Percentiles rank a stretch among this genome's conserved stretches.
Evolutionary conservation across 208 protist genomes (phyloP).

Genomic region (Acanthamoeba rhysodes): DNA sequence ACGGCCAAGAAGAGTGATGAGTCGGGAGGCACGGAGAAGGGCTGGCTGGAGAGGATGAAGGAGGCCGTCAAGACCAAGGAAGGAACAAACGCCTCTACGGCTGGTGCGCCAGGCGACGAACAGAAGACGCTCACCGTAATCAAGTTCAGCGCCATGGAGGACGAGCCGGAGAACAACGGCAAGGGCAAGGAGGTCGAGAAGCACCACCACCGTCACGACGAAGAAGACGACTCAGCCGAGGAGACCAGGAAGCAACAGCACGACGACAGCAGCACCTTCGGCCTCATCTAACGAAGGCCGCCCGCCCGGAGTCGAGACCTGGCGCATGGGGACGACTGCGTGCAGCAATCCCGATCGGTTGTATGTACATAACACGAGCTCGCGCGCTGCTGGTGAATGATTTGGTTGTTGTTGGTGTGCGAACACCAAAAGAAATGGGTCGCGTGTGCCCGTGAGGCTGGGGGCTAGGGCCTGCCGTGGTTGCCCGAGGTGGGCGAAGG

Average conservation of each 20-base stretch:
- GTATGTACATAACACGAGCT: too few relatives aligned
- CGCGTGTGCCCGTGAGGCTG: too few relatives aligned
- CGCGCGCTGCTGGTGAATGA: too few relatives aligned
- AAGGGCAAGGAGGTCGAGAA: slow-evolving; percentile 32
- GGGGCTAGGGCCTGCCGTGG: too few relatives aligned
- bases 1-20: neutral
- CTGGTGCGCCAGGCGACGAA: neutral
- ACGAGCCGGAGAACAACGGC: neutral
- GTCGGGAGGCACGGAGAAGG: neutral
- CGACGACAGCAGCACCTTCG: neutral
- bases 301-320: too few relatives aligned
- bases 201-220: neutral
- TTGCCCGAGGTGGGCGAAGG: too few relatives aligned
- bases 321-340: too few relatives aligned
- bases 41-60: slow-evolving; percentile 58
- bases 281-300: neutral
- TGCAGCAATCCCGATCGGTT: too few relatives aligned
- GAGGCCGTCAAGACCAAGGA: slow-evolving; percentile 14
- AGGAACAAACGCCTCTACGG: neutral
- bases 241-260: slow-evolving; percentile 5
- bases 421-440: too few relatives aligned
- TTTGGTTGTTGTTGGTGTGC: too few relatives aligned
- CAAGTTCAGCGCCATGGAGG: slow-evolving; percentile 55
- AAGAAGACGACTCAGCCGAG: neutral
- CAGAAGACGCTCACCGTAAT: slow-evolving; percentile 7